Percentiles rank a stretch among this genome's conserved stretches.
phyloP scores from a whole-genome alignment of 148 eudicot species.

The Vaccinium vitisidaea region DNA sequence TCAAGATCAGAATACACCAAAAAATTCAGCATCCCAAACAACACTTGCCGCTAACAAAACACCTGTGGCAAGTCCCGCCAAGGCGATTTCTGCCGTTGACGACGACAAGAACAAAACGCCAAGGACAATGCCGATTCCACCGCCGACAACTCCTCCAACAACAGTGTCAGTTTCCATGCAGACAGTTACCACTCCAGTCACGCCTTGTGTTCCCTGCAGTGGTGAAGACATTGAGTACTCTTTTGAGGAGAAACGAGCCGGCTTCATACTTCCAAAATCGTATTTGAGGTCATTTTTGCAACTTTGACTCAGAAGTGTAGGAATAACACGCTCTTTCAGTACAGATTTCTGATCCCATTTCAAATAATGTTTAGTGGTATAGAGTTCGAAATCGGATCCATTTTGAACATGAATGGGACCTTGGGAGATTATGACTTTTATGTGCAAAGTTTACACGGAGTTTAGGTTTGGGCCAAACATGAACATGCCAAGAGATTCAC shows the following conservation, averaged over 20 bases:
- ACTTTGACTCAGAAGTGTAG: not conserved
- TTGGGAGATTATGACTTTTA: not conserved
- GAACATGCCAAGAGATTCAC: not conserved
- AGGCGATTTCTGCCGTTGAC: constrained; percentile 20
- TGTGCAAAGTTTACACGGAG: not conserved
- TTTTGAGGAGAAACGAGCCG: constrained; percentile 73
- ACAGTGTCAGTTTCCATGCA: constrained; percentile 41
- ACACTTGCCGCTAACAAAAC: constrained; percentile 28
- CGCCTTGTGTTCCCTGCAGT: constrained; percentile 30
- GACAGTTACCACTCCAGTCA: constrained; percentile 45
- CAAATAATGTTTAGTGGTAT: not conserved
- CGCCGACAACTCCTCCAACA: constrained; percentile 50
- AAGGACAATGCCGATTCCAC: constrained; percentile 34
- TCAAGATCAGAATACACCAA: constrained; percentile 28
- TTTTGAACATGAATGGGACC: not conserved
- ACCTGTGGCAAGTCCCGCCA: constrained; percentile 44
- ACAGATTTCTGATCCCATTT: no score
- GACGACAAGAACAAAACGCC: constrained; percentile 39
- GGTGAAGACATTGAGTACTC: constrained; percentile 52
- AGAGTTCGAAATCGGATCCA: not conserved
- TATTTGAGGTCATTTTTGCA: constrained; percentile 19
- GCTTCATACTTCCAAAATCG: constrained; percentile 37
- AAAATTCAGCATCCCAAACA: constrained; percentile 16
- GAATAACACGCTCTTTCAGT: not conserved
- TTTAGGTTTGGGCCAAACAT: not conserved